Evolutionary conservation across 768 basidiomycete genomes (phyloP).

Genomic region (Amanita polypyramis): DNA sequence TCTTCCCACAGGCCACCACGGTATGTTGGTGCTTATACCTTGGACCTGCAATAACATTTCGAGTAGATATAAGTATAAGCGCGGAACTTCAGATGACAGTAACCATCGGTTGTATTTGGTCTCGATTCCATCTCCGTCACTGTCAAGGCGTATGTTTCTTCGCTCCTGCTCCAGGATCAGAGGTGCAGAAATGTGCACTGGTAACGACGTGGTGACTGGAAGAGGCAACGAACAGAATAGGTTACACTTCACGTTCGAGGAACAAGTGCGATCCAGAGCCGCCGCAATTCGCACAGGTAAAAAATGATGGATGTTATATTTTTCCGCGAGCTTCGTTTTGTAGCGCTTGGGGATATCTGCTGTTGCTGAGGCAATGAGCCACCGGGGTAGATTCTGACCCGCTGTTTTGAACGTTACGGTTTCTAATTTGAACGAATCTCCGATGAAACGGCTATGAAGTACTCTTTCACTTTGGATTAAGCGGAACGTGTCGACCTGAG

Average conservation of each 20-base stretch:
- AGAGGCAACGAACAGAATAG: conserved; percentile 37
- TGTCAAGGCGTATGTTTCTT: conserved; percentile 31
- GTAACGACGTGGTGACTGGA: conserved; percentile 26
- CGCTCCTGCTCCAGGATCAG: conserved; percentile 38
- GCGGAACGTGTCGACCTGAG: conserved; percentile 13
- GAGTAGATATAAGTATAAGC: conserved; percentile 28
- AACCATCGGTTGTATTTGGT: conserved; percentile 34
- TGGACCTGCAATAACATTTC: conserved; percentile 14
- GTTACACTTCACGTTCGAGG: conserved; percentile 9
- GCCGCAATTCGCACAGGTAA: conserved; percentile 25
- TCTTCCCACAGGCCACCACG: conserved; percentile 27
- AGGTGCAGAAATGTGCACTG: conserved; percentile 35
- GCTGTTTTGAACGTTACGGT: not conserved
- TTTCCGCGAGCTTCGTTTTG: not conserved
- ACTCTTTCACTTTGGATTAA: conserved; percentile 14
- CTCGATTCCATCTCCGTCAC: conserved; percentile 18
- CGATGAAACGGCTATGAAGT: not conserved
- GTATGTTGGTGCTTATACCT: conserved; percentile 13
- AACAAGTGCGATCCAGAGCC: conserved; percentile 8
- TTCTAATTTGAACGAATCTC: not conserved
- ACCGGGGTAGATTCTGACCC: not conserved
- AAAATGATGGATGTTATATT: conserved; percentile 16
- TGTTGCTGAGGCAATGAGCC: not conserved
- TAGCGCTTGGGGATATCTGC: not conserved
- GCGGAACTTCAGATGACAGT: conserved; percentile 23